phyloP scores from a whole-genome alignment of 1,139 yeast genomes.

The Yamadazyma friedrichii region DNA sequence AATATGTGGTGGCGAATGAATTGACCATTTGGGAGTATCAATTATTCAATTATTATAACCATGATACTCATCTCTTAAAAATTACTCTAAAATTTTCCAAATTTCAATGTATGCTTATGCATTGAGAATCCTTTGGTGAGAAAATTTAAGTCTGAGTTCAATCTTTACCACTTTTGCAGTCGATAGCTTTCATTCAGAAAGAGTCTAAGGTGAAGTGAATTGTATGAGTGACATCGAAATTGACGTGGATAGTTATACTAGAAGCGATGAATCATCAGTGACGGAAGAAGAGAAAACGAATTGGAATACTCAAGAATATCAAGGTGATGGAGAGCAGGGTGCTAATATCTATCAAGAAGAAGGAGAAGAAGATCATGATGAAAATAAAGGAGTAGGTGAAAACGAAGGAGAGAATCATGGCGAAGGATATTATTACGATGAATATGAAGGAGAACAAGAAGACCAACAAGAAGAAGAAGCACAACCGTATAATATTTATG shows the following conservation, averaged over 20 bases:
- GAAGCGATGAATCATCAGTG: background rate
- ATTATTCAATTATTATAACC: too few relatives aligned
- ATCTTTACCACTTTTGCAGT: too few relatives aligned
- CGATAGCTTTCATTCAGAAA: too few relatives aligned
- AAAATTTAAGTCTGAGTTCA: too few relatives aligned
- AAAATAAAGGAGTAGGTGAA: background rate
- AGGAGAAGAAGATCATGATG: background rate
- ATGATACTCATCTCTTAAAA: too few relatives aligned
- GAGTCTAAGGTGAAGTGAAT: too few relatives aligned
- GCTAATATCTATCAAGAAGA: background rate
- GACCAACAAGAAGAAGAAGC: background rate
- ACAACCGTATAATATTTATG: background rate
- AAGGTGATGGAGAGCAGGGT: background rate
- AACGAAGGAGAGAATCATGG: background rate
- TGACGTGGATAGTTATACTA: background rate
- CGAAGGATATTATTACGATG: slow-evolving; percentile 3
- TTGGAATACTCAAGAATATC: background rate
- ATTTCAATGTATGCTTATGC: too few relatives aligned
- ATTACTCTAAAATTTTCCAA: too few relatives aligned
- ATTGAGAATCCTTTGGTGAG: too few relatives aligned
- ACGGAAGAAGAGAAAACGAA: background rate
- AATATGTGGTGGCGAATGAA: too few relatives aligned
- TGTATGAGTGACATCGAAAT: slow-evolving; percentile 5
- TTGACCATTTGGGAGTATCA: too few relatives aligned
- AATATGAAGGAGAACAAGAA: slow-evolving; percentile 2